Conservation (phyloP, 805 yeast genomes). For the Lachancea fermentati region DNA sequence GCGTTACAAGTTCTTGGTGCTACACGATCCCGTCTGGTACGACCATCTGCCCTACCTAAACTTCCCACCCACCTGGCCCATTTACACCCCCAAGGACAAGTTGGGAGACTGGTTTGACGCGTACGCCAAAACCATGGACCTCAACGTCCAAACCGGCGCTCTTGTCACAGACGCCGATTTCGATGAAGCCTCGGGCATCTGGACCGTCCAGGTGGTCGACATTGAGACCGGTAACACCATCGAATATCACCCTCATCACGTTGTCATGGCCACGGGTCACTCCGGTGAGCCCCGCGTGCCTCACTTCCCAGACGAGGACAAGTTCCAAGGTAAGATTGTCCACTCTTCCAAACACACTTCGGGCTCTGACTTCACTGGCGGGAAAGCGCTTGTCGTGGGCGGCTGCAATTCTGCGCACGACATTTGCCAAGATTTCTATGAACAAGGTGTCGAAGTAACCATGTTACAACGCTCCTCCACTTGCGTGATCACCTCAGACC, state of each 20-base stretch:
- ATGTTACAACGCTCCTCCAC: constrained; percentile 44
- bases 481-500: constrained; percentile 36
- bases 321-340: constrained; percentile 36
- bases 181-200: constrained; percentile 25
- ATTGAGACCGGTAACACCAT: constrained; percentile 24
- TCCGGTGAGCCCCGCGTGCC: constrained; percentile 44
- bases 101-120: constrained; percentile 40
- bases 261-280: constrained; percentile 42
- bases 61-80: constrained; percentile 39
- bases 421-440: constrained; percentile 41
- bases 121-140: constrained; percentile 38
- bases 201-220: constrained; percentile 34
- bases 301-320: constrained; percentile 34
- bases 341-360: constrained; percentile 40
- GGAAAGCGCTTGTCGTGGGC: constrained; percentile 41
- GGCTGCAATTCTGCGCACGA: constrained; percentile 44
- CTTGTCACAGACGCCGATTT: constrained; percentile 31
- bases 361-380: constrained; percentile 39
- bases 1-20: constrained; percentile 39
- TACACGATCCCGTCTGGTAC: constrained; percentile 43
- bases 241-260: constrained; percentile 32
- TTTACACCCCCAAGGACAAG: constrained; percentile 41
- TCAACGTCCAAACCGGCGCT: constrained; percentile 34
- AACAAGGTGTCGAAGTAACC: constrained; percentile 40
- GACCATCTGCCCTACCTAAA: constrained; percentile 38